These are phyloP conservation scores for Globisporangium sylvaticum DNA, from an alignment of 352 stramenopile genomes.

Conservation along the genomic window DNA sequence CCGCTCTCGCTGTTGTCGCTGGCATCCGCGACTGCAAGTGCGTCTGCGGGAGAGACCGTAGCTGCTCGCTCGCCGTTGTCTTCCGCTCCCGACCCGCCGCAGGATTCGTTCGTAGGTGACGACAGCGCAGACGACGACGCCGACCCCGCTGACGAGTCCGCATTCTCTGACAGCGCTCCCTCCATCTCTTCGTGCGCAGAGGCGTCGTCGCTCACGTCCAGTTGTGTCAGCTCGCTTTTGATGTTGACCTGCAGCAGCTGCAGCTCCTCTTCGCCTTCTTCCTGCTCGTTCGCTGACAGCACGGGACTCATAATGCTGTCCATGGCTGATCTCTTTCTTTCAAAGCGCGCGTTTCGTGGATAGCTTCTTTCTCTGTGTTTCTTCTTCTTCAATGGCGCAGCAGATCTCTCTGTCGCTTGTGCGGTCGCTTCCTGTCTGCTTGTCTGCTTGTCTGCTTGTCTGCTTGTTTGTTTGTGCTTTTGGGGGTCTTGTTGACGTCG, in stretches of 20 bases:
- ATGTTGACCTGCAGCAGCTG: not conserved
- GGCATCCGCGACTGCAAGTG: not conserved
- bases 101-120: slow-evolving; percentile 13
- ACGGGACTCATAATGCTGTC: slow-evolving; percentile 4
- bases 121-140: not conserved
- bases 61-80: slow-evolving; percentile 17
- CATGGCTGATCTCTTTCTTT: not conserved
- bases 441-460: too few species aligned
- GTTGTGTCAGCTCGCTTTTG: not conserved
- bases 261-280: not conserved
- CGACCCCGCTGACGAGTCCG: not conserved
- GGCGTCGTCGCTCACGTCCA: slow-evolving; percentile 2
- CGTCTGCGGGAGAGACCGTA: slow-evolving; percentile 6
- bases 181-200: not conserved
- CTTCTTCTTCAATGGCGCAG: not conserved
- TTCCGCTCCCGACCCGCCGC: slow-evolving; percentile 11
- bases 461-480: too few species aligned
- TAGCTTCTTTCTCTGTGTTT: not conserved
- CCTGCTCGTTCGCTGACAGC: slow-evolving; percentile 1
- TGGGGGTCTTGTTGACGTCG: too few species aligned
- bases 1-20: not conserved
- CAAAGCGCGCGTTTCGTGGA: not conserved
- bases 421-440: too few species aligned
- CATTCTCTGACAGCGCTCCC: not conserved
- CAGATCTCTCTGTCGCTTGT: too few species aligned